Percentiles rank a stretch among this genome's conserved stretches.
Conservation (phyloP, 2,329 filamentous ascomycete genomes). For the Furcasterigmium furcatum region DNA sequence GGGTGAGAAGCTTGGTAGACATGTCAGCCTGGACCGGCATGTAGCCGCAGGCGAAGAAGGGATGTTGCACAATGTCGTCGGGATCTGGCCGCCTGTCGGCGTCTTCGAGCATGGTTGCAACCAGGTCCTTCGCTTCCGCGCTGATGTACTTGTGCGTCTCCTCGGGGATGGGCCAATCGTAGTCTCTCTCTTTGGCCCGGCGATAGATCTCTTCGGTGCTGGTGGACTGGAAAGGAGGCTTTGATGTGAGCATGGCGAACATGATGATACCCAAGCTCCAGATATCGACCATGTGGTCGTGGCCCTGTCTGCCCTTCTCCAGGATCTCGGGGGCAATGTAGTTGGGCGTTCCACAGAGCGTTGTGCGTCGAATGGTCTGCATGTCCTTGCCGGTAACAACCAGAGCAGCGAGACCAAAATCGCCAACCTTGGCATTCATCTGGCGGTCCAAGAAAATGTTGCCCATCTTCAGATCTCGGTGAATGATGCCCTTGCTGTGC, state of each 20-base stretch:
- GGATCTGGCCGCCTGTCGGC: constrained; percentile 73
- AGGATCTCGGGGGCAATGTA: constrained; percentile 97
- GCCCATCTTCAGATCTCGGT: constrained; percentile 95
- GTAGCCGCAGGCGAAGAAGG: constrained; percentile 75
- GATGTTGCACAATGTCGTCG: constrained; percentile 74
- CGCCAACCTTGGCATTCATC: constrained; percentile 98
- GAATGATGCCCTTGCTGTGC: constrained; percentile 92
- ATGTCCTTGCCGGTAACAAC: constrained; percentile 89
- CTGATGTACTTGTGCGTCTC: constrained; percentile 68
- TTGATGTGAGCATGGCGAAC: constrained; percentile 96
- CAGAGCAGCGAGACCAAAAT: constrained; percentile 92
- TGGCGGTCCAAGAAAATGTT: constrained; percentile 92
- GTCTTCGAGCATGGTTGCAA: constrained; percentile 71
- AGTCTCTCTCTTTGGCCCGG: constrained; percentile 67
- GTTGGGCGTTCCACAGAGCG: constrained; percentile 94
- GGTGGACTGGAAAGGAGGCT: constrained; percentile 91
- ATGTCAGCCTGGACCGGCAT: constrained; percentile 63
- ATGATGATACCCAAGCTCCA: constrained; percentile 98
- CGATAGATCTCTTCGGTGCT: constrained; percentile 84
- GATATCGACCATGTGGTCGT: constrained; percentile 97
- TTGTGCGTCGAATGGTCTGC: constrained; percentile 79
- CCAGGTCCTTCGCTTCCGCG: constrained; percentile 72
- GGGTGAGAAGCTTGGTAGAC: constrained; percentile 53
- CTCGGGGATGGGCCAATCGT: constrained; percentile 72
- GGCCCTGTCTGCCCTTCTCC: constrained; percentile 88